Percentiles rank a stretch among this genome's conserved stretches.
These are phyloP conservation scores for Helichrysum umbraculigerum DNA, from an alignment of 129 eudicot species.

Conservation along the genomic window DNA sequence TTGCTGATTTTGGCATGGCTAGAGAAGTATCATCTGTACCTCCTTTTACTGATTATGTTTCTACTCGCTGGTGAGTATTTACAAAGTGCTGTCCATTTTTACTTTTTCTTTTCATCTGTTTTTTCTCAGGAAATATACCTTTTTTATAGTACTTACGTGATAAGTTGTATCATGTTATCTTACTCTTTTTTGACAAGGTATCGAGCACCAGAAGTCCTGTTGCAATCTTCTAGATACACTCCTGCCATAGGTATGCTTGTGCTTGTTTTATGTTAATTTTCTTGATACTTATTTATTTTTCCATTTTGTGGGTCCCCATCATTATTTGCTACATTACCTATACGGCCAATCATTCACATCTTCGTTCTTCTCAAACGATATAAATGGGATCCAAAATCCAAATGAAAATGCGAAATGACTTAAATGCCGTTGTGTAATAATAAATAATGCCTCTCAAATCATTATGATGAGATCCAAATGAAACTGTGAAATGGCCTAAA, in stretches of 20 bases:
- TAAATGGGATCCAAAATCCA: constrained; percentile 7
- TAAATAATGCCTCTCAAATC: neutral
- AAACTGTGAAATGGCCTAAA: neutral
- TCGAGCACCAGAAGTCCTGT: constrained; percentile 93
- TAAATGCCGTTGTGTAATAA: neutral
- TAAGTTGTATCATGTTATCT: constrained; percentile 2
- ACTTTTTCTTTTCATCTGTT: neutral
- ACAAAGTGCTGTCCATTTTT: neutral
- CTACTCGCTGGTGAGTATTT: constrained; percentile 85
- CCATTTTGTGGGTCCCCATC: constrained; percentile 6
- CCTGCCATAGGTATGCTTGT: constrained; percentile 80
- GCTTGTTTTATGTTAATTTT: constrained; percentile 8
- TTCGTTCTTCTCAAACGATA: neutral
- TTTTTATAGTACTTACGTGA: neutral
- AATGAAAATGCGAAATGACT: constrained; percentile 15
- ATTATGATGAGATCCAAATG: neutral
- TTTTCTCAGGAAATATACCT: neutral
- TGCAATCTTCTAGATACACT: constrained; percentile 74
- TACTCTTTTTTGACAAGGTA: constrained; percentile 54
- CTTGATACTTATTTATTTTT: no score
- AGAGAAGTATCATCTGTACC: constrained; percentile 86
- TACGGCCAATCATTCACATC: constrained; percentile 6
- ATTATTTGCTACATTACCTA: neutral
- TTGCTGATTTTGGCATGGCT: constrained; percentile 97
- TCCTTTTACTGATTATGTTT: constrained; percentile 94